A percentile compares a stretch with the other conserved stretches of the same genome.
phyloP scores from a whole-genome alignment of 805 yeast genomes.

The Candida wancherniae region DNA sequence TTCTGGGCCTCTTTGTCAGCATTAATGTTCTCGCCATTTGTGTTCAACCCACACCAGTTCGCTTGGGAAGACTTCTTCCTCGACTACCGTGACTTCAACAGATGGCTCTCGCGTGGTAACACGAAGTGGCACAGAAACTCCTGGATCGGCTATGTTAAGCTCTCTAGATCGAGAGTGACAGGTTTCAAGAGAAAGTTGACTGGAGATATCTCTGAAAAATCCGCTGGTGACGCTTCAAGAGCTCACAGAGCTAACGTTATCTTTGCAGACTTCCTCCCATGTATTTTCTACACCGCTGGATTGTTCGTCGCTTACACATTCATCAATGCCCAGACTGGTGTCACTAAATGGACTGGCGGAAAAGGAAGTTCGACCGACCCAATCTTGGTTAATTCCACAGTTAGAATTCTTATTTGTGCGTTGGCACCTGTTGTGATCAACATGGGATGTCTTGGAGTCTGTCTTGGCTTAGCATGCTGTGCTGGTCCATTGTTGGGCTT shows the following conservation, averaged over 20 bases:
- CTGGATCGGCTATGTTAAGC: conserved; percentile 80
- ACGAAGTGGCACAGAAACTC: conserved; percentile 85
- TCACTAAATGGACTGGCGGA: conserved; percentile 37
- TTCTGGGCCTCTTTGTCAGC: conserved; percentile 70
- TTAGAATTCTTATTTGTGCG: conserved; percentile 74
- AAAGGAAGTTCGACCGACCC: conserved; percentile 28
- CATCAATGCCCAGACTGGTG: conserved; percentile 86
- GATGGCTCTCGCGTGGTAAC: conserved; percentile 75
- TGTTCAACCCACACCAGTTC: conserved; percentile 77
- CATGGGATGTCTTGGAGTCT: conserved; percentile 74
- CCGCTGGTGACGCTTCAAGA: conserved; percentile 64
- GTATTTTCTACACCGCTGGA: conserved; percentile 63
- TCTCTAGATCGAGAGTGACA: conserved; percentile 81
- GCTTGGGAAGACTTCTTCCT: conserved; percentile 63
- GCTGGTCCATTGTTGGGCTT: conserved; percentile 92
- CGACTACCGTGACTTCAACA: conserved; percentile 55
- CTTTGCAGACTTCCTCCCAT: conserved; percentile 75
- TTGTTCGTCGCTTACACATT: conserved; percentile 75
- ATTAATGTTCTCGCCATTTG: conserved; percentile 63
- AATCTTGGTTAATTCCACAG: conserved; percentile 57
- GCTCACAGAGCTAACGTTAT: conserved; percentile 75
- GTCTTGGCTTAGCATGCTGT: conserved; percentile 87
- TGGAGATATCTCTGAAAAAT: conserved; percentile 63
- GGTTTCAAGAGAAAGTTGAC: conserved; percentile 79
- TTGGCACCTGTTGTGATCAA: conserved; percentile 89